A percentile compares a stretch with the other conserved stretches of the same genome.
Evolutionary conservation across 495 filamentous ascomycete species (phyloP).

Genomic region (Astrocystis sublimbata): DNA sequence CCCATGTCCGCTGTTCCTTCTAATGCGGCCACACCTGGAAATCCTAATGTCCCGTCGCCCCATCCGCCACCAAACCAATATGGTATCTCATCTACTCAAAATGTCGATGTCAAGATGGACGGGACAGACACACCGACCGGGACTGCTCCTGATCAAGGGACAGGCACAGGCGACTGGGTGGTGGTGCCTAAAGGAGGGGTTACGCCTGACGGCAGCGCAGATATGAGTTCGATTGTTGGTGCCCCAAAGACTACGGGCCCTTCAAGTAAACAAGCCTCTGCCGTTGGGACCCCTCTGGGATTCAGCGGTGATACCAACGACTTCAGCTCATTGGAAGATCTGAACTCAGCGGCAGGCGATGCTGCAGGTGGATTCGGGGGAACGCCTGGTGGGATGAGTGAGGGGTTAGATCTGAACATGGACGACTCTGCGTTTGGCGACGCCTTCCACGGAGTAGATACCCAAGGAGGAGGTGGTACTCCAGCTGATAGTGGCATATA

Average conservation of each 20-base stretch:
- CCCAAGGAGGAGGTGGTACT: slow-evolving; percentile 27
- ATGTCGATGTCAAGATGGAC: slow-evolving; percentile 40
- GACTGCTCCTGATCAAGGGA: slow-evolving; percentile 42
- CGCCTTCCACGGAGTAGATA: slow-evolving; percentile 54
- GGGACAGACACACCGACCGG: slow-evolving; percentile 27
- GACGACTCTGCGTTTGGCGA: slow-evolving; percentile 60
- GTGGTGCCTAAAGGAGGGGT: slow-evolving; percentile 52
- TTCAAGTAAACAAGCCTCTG: slow-evolving; percentile 40
- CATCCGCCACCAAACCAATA: slow-evolving; percentile 24
- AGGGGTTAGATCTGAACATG: slow-evolving; percentile 49
- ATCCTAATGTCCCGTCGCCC: slow-evolving; percentile 40
- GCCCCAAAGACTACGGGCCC: slow-evolving; percentile 17
- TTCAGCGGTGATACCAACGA: slow-evolving; percentile 49
- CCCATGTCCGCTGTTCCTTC: slow-evolving; percentile 45
- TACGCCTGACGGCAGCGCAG: slow-evolving; percentile 29
- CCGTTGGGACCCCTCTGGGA: slow-evolving; percentile 41
- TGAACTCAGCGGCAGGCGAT: slow-evolving; percentile 54
- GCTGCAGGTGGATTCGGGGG: slow-evolving; percentile 47
- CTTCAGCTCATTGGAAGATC: slow-evolving; percentile 54
- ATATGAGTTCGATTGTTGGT: slow-evolving; percentile 15
- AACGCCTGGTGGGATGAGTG: slow-evolving; percentile 40
- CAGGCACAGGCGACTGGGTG: slow-evolving; percentile 55
- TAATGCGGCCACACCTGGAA: slow-evolving; percentile 49
- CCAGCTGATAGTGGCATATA: slow-evolving; percentile 31
- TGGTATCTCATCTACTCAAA: slow-evolving; percentile 31